These are phyloP conservation scores for Ceratocystis colombiana DNA, from an alignment of 2,329 filamentous ascomycete genomes.

Conservation along the genomic window DNA sequence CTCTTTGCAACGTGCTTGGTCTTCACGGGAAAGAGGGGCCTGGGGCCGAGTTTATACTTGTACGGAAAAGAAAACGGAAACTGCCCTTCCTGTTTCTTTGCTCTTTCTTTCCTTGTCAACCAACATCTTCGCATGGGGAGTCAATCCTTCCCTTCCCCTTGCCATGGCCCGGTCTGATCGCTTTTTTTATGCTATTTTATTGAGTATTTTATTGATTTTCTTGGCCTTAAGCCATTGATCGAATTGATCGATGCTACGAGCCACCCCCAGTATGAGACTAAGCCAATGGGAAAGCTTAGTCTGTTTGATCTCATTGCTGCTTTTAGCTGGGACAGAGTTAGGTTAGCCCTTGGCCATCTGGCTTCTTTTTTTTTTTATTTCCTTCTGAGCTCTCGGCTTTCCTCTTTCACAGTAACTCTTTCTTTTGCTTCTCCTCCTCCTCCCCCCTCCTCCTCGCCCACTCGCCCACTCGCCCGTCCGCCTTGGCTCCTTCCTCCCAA, in stretches of 20 bases:
- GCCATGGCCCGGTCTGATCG: neutral
- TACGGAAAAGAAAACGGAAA: conserved; percentile 5
- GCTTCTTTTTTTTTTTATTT: neutral
- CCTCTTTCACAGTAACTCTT: neutral
- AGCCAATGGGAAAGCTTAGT: neutral
- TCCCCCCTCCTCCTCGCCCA: neutral
- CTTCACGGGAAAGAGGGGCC: conserved; percentile 7
- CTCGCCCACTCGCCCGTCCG: neutral
- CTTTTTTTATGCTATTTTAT: neutral
- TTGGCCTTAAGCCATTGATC: neutral
- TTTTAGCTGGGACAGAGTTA: neutral
- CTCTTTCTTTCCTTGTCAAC: conserved; percentile 16
- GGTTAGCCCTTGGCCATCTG: neutral
- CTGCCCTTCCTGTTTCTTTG: conserved; percentile 2
- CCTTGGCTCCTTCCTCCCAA: conserved; percentile 8
- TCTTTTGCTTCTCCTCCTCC: neutral
- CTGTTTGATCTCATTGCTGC: conserved; percentile 7
- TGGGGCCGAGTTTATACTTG: conserved; percentile 17
- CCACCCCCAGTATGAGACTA: neutral
- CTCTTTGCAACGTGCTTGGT: neutral
- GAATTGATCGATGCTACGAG: neutral
- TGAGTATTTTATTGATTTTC: neutral
- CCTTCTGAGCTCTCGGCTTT: neutral
- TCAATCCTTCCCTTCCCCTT: conserved; percentile 12
- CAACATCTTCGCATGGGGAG: conserved; percentile 8